Evolutionary conservation across 73 alveolate genomes (phyloP).

Genomic region (Stentor roeselii): DNA sequence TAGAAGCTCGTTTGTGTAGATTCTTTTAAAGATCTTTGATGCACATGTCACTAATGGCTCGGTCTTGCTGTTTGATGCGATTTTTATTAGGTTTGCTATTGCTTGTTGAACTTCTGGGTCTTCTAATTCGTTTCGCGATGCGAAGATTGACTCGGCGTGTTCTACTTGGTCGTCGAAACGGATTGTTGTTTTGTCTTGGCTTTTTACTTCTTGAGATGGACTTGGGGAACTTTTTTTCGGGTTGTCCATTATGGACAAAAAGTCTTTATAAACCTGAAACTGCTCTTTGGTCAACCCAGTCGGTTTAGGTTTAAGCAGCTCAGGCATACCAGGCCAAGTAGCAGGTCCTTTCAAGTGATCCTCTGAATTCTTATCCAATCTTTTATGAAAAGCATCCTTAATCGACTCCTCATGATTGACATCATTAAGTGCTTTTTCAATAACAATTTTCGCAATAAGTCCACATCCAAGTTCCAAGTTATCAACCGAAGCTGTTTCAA

Average conservation of each 20-base stretch:
- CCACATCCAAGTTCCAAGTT: constrained; percentile 93
- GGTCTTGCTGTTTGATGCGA: not conserved
- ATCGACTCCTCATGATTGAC: constrained; percentile 83
- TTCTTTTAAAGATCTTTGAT: not conserved
- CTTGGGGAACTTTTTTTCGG: constrained; percentile 7
- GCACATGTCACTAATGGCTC: not conserved
- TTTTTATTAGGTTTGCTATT: not conserved
- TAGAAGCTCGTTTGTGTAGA: not conserved
- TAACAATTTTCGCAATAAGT: constrained; percentile 79
- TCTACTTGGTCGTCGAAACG: not conserved
- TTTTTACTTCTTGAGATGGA: constrained; percentile 13
- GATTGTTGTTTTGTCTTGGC: not conserved
- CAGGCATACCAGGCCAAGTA: constrained; percentile 69
- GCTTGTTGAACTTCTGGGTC: constrained; percentile 29
- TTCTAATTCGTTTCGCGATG: not conserved
- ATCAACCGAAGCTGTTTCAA: constrained; percentile 43
- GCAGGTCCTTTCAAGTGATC: constrained; percentile 54
- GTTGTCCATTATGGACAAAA: constrained; percentile 21
- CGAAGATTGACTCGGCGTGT: not conserved
- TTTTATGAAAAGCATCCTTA: constrained; percentile 73
- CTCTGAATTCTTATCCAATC: constrained; percentile 54
- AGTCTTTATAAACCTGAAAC: constrained; percentile 76
- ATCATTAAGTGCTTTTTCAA: constrained; percentile 85
- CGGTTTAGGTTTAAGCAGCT: constrained; percentile 73
- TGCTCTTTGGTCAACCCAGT: constrained; percentile 74